Conservation (phyloP, 108 stramenopile genomes). For the Asterionellopsis glacialis region DNA sequence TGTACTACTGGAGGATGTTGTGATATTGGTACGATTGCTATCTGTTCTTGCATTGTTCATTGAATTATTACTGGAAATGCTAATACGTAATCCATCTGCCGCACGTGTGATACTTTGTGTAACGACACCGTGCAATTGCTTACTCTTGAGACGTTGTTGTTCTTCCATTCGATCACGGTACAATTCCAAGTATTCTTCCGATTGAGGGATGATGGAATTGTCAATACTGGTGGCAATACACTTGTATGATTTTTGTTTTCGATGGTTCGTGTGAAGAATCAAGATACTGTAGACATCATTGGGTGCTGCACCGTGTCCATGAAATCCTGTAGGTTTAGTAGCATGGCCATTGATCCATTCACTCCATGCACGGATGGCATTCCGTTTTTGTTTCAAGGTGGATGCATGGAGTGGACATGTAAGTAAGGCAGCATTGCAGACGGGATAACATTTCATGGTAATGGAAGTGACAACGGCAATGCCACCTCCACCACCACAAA, state of each 20-base stretch:
- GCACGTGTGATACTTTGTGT: background rate
- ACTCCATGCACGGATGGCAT: background rate
- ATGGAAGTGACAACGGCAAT: constrained; percentile 5
- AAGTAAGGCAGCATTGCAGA: constrained; percentile 7
- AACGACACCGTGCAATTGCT: background rate
- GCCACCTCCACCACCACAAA: constrained; percentile 14
- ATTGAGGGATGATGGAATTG: background rate
- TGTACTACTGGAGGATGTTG: no score
- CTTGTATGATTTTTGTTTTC: background rate
- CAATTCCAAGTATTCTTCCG: constrained; percentile 5
- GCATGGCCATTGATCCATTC: constrained; percentile 7
- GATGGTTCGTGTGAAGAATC: background rate
- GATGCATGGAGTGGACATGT: constrained; percentile 1
- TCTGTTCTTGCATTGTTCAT: no score
- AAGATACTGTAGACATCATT: background rate
- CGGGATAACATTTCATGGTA: constrained; percentile 5
- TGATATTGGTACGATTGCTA: no score
- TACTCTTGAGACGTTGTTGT: background rate
- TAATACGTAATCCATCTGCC: background rate
- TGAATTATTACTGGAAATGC: background rate
- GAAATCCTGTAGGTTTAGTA: background rate
- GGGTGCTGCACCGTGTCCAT: background rate
- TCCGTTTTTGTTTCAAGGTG: background rate
- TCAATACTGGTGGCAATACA: constrained; percentile 3
- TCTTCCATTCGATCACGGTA: background rate